These are phyloP conservation scores for Xylaria intraflava DNA, from an alignment of 495 filamentous ascomycete species.

Conservation along the genomic window DNA sequence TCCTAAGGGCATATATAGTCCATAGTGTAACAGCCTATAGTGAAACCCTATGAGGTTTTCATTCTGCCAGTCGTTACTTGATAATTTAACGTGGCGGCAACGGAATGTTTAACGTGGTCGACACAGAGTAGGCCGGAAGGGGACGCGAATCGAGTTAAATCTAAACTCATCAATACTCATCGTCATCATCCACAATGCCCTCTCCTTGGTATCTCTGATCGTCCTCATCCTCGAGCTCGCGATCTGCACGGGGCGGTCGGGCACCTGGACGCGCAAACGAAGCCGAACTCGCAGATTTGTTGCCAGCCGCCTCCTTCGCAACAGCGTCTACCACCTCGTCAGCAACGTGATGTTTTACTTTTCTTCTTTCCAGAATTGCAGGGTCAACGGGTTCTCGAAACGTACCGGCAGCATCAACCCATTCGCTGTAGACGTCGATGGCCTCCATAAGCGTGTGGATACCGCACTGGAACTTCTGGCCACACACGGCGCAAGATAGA, in stretches of 20 bases:
- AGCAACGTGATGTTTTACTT: constrained; percentile 3
- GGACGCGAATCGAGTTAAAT: neutral
- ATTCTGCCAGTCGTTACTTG: neutral
- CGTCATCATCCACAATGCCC: constrained; percentile 38
- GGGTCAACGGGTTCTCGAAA: constrained; percentile 29
- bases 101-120: neutral
- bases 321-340: constrained; percentile 32
- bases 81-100: neutral
- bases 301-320: constrained; percentile 32
- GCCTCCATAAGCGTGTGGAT: constrained; percentile 51
- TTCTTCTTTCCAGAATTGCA: constrained; percentile 12
- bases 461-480: constrained; percentile 81
- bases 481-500: constrained; percentile 86
- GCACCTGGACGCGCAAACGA: constrained; percentile 18
- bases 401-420: constrained; percentile 93
- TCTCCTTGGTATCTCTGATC: constrained; percentile 37
- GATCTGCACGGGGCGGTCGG: constrained; percentile 38
- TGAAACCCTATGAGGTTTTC: neutral
- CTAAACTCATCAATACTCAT: constrained; percentile 28
- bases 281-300: constrained; percentile 18
- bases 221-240: constrained; percentile 39
- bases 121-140: neutral
- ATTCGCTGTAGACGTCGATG: constrained; percentile 95
- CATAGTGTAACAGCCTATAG: neutral
- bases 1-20: neutral